Evolutionary conservation across 768 basidiomycete species (phyloP).

Genomic region (Polyporus arcularius): DNA sequence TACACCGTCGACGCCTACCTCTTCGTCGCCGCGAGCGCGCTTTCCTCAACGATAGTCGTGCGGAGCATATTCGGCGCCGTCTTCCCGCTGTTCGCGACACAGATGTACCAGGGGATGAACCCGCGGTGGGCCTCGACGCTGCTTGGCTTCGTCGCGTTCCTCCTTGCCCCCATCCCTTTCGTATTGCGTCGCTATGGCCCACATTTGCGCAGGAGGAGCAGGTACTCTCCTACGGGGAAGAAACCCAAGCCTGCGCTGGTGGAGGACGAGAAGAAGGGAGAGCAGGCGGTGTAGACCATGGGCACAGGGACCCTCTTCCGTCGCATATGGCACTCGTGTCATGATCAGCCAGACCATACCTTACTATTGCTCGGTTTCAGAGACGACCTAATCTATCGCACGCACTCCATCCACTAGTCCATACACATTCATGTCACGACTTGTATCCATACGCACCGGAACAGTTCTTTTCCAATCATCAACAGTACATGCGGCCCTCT

Average conservation of each 20-base stretch:
- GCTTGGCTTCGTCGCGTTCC: constrained; percentile 54
- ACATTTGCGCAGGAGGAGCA: constrained; percentile 26
- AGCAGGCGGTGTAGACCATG: background rate
- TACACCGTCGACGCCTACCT: constrained; percentile 69
- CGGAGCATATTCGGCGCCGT: constrained; percentile 37
- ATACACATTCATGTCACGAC: too few species aligned
- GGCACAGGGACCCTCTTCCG: background rate
- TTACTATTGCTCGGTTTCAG: too few species aligned
- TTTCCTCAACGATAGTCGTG: constrained; percentile 56
- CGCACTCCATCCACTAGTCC: too few species aligned
- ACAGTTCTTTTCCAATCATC: too few species aligned
- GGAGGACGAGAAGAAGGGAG: background rate
- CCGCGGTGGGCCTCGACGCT: constrained; percentile 63
- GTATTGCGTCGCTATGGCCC: constrained; percentile 30
- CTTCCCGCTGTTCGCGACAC: constrained; percentile 33
- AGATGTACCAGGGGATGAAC: constrained; percentile 55
- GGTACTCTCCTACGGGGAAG: constrained; percentile 25
- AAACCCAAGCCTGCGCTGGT: background rate
- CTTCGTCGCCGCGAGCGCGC: constrained; percentile 57
- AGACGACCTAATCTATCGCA: too few species aligned
- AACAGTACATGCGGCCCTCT: too few species aligned
- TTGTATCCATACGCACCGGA: too few species aligned
- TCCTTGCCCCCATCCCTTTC: constrained; percentile 48
- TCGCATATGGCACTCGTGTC: too few species aligned
- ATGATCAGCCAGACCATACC: too few species aligned